Evolutionary conservation across 331 rosid species (phyloP), one percentile per base, ranked within the genome.

Genomic region (Acacia concinna): DNA sequence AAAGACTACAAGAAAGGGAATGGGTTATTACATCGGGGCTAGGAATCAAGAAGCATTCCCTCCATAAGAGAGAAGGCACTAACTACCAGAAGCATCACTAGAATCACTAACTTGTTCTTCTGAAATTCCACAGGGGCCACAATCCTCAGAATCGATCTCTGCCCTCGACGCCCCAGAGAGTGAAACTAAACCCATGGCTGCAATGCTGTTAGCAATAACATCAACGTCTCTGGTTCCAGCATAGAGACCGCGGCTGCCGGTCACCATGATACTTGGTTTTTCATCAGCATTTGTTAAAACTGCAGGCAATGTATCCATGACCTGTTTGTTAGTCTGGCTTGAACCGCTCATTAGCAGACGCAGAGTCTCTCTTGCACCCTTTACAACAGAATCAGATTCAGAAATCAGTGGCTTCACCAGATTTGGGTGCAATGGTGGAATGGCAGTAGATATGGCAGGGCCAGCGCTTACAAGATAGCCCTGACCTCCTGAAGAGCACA

Each of bases 401-500:
- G 98, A 78, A 76, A 90, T 87, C 74, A 94, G 73, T 20, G 97
- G 97, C 34, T 85, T 89, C 84, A 87, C 93, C 28, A 91, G 88
- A 2, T 82, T 89, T 31, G 95, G 81, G 82, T 85, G 98, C 85
- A 92, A 76, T 1, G 96, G 97, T 9, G 98, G 86, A 38, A 96
- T 93, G 76, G 67, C 75, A 15, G 90, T 82, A 59, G 99, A 85
- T 67, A 96, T 84, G 5, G 94, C 79, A 5, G 97, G 97, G 51
- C 99, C 97, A 2, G 95, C 95, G 54, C 97, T 96, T 18, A 96
- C 99, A 44, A 93, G 81, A 85, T 96, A 93, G 67, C 97, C 99
- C 84, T 87, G 98, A 71, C 97, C 97, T 0, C 98, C 97, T 0
- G 97, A 93, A 40, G 99, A 96, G 86, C 99, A 96, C 51, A 93